Evolutionary conservation across 2,329 filamentous ascomycete genomes (phyloP).

Genomic region (Fusarium decemcellulare): DNA sequence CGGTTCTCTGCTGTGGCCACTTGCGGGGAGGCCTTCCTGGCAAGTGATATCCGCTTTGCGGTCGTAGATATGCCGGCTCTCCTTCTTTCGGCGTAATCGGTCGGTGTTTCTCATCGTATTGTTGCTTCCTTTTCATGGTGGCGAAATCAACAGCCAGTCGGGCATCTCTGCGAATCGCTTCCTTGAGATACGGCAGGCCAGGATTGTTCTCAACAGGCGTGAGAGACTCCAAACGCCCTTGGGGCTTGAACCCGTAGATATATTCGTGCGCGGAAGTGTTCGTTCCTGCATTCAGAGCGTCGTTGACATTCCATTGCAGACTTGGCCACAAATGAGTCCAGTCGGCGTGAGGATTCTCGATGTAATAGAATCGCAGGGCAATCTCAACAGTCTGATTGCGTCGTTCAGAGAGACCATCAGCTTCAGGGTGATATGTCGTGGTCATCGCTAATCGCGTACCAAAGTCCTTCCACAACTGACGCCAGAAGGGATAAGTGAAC

Average conservation of each 20-base stretch:
- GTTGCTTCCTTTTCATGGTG: neutral
- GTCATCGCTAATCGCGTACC: conserved; percentile 17
- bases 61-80: neutral
- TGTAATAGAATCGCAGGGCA: neutral
- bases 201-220: neutral
- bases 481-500: neutral
- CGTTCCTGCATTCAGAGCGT: neutral
- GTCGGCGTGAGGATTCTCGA: neutral
- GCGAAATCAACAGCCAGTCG: conserved; percentile 10
- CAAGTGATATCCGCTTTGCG: neutral
- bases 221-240: too few relatives aligned
- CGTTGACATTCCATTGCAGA: neutral
- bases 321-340: neutral
- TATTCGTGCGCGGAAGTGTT: neutral
- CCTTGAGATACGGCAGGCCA: neutral
- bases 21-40: too few relatives aligned
- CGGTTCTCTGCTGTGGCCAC: too few relatives aligned
- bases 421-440: conserved; percentile 1
- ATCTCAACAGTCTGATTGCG: conserved; percentile 12
- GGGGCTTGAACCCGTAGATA: neutral
- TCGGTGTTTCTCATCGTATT: conserved; percentile 7
- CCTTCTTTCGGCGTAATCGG: neutral
- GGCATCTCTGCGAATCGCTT: neutral
- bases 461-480: conserved; percentile 10
- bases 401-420: conserved; percentile 4